Conservation (phyloP, 1,139 yeast genomes). For the Kluyveromyces sp. region DNA sequence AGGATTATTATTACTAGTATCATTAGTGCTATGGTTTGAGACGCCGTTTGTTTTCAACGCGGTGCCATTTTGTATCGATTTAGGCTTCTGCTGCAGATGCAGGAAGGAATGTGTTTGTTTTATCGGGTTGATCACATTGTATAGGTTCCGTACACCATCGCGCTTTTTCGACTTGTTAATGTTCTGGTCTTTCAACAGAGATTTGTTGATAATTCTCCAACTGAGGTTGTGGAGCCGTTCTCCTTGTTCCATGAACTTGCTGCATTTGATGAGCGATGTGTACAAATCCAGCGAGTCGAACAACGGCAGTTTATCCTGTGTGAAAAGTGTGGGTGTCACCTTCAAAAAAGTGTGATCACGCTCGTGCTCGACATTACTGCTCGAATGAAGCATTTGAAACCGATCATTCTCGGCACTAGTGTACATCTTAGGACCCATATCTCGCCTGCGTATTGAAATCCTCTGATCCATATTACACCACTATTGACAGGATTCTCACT, state of each 20-base stretch:
- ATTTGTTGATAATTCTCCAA: constrained; percentile 29
- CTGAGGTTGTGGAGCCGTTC: constrained; percentile 28
- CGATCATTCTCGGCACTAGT: constrained; percentile 1
- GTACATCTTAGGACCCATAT: constrained; percentile 1
- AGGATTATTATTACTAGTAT: no score
- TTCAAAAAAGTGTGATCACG: constrained; percentile 18
- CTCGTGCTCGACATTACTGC: constrained; percentile 4
- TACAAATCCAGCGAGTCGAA: constrained; percentile 28
- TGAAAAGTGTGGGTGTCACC: constrained; percentile 28
- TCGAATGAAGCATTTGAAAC: constrained; percentile 7
- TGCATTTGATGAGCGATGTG: constrained; percentile 21
- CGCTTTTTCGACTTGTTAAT: constrained; percentile 26
- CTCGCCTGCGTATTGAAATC: constrained; percentile 4
- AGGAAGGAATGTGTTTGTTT: constrained; percentile 6
- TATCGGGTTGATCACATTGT: constrained; percentile 23
- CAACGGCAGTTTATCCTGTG: constrained; percentile 24
- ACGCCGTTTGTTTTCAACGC: no score
- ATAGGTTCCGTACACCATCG: constrained; percentile 30
- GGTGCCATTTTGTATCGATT: neutral
- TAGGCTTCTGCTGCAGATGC: neutral
- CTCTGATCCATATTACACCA: constrained; percentile 1
- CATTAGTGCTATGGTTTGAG: no score
- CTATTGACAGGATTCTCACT: no score
- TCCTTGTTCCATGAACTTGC: constrained; percentile 25
- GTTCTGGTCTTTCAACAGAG: constrained; percentile 22